These are phyloP conservation scores for Xylaria palmicola DNA, from an alignment of 495 filamentous ascomycete genomes.

Conservation along the genomic window DNA sequence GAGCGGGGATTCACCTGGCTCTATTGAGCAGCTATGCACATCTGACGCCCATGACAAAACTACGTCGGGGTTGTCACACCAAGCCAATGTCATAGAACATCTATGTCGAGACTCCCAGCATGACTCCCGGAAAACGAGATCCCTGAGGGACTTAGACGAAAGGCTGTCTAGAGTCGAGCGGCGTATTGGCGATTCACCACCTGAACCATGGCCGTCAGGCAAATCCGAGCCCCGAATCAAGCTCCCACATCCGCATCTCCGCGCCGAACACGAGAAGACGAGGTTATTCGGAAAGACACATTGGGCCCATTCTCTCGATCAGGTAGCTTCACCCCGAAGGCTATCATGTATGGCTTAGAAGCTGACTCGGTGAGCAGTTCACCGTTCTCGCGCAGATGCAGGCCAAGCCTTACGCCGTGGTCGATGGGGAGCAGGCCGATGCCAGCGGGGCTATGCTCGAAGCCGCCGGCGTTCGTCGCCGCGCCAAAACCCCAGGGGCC, in stretches of 20 bases:
- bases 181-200: background rate
- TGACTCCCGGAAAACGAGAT: background rate
- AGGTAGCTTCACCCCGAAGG: too few relatives aligned
- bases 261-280: slow-evolving; percentile 8
- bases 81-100: background rate
- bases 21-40: background rate
- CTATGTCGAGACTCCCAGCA: background rate
- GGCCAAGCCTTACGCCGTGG: slow-evolving; percentile 1
- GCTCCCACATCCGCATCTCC: slow-evolving; percentile 10
- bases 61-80: slow-evolving; percentile 1
- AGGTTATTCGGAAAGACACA: slow-evolving; percentile 8
- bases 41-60: background rate
- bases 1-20: background rate
- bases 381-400: slow-evolving; percentile 10
- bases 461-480: slow-evolving; percentile 5
- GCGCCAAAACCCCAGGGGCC: background rate
- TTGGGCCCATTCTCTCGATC: slow-evolving; percentile 11
- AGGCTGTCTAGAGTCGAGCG: slow-evolving; percentile 11
- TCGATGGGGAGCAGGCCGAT: background rate
- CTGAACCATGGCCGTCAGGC: background rate
- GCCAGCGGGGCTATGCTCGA: slow-evolving; percentile 1
- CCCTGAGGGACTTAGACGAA: background rate
- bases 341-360: too few relatives aligned
- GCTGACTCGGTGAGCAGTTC: background rate
- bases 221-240: slow-evolving; percentile 6